Conservation (phyloP, 139 green algal genomes). For the Picocystis salinarum region DNA sequence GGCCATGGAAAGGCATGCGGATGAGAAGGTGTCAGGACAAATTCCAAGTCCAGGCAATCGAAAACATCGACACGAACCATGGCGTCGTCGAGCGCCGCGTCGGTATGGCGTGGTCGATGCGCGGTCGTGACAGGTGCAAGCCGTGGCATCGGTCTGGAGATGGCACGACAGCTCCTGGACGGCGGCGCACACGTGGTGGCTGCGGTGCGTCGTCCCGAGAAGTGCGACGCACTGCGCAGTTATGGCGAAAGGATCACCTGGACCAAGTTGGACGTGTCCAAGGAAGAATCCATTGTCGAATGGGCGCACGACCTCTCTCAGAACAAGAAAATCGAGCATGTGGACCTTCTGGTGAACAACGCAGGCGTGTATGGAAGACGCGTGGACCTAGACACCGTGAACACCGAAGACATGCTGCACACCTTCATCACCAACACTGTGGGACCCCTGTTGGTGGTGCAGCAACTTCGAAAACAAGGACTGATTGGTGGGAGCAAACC, state of each 20-base stretch:
- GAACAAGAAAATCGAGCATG: conserved; percentile 9
- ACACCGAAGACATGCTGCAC: conserved; percentile 21
- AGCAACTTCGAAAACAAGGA: conserved; percentile 19
- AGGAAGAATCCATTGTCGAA: background rate
- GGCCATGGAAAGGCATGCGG: too few species aligned
- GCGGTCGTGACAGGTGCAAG: conserved; percentile 14
- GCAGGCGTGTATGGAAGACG: conserved; percentile 19
- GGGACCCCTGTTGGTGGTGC: conserved; percentile 30
- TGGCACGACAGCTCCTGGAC: conserved; percentile 7
- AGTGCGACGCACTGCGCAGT: background rate
- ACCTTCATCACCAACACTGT: conserved; percentile 24
- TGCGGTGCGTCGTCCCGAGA: background rate
- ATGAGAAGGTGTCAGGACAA: too few species aligned
- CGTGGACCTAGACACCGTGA: conserved; percentile 8
- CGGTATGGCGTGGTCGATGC: too few species aligned
- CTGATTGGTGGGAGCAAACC: conserved; percentile 13
- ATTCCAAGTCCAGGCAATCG: too few species aligned
- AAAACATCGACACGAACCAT: too few species aligned
- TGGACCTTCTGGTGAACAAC: conserved; percentile 24
- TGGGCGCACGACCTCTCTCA: conserved; percentile 5
- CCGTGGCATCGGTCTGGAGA: conserved; percentile 12
- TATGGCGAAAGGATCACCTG: background rate
- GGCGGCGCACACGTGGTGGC: conserved; percentile 2
- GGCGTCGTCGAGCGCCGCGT: too few species aligned
- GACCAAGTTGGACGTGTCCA: conserved; percentile 2